These are phyloP conservation scores for Creolimax fragrantissima DNA, from an alignment of 78 protist species.

Conservation along the genomic window DNA sequence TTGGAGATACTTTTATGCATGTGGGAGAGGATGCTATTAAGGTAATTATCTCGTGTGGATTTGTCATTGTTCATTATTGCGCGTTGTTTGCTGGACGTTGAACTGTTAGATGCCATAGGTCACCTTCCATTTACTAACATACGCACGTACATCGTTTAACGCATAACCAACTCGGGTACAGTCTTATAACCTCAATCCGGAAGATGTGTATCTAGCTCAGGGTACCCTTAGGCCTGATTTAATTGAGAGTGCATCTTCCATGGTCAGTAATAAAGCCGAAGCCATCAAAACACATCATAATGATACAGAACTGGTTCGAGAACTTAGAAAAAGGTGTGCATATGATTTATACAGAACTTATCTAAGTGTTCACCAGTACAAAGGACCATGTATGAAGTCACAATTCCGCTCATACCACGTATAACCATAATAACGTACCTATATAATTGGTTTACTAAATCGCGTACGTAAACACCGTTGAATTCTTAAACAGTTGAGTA, in stretches of 20 bases:
- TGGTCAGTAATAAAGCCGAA: constrained; percentile 55
- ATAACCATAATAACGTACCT: too few species aligned
- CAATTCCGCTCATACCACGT: not conserved
- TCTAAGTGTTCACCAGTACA: not conserved
- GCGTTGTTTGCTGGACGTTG: too few species aligned
- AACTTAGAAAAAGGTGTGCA: constrained; percentile 48
- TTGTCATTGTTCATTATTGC: not conserved
- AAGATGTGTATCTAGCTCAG: constrained; percentile 67
- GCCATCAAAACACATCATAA: constrained; percentile 95
- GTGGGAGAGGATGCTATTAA: constrained; percentile 38
- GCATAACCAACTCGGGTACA: too few species aligned
- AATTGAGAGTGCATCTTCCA: constrained; percentile 78
- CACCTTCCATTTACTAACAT: not conserved
- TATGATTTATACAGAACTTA: not conserved
- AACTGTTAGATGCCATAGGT: too few species aligned
- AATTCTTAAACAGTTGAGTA: too few species aligned
- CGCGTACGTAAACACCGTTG: not conserved
- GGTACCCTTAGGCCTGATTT: constrained; percentile 94
- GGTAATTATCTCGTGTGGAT: not conserved
- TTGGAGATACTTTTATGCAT: constrained; percentile 89
- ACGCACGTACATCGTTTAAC: constrained; percentile 1
- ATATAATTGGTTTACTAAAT: not conserved
- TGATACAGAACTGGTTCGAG: constrained; percentile 75
- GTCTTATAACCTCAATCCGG: constrained; percentile 46
- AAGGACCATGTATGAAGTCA: not conserved